Base-by-base conservation (phyloP, 2,329 filamentous ascomycete genomes). In the Aspergillus oerlinghausenensis region DNA sequence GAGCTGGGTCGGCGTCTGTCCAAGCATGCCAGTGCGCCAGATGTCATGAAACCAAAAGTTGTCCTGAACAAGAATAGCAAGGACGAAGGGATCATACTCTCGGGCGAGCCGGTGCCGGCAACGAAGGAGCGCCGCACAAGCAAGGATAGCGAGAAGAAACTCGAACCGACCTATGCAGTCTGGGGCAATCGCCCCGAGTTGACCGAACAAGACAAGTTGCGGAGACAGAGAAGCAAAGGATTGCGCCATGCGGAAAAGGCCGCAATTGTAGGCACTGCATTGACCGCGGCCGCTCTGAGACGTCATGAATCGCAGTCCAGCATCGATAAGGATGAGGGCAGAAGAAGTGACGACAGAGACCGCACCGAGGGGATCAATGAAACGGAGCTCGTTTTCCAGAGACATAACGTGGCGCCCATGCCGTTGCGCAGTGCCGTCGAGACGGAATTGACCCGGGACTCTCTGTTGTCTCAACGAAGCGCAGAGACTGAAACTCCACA, bases 401-500 rank as follows among this genome's bases (percentile, higher is more conserved):
- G 73, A 62, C 81, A 84, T 52, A 79, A 85, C 50, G 83, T 89
- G 14, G 88, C 92, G 6, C 90, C 90, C 5, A 91, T 97, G 88
- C 93, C 93, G 2, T 81, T 96, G 60, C 88, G 89, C 73, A 96
- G 92, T 73, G 90, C 91, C 55, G 84, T 96, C 56, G 85, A 89
- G 45, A 96, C 93, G 0, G 92, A 97, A 52, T 75, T 97, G 55
- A 97, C 93, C 0, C 83, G 93, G 64, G 88, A 88, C 17, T 97
- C 93, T 0, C 90, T 97, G 54, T 76, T 94, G 19, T 94, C 92
- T 4, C 89, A 90, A 29, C 86, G 89, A 28, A 90, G 89, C 0
- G 90, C 90, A 61, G 80, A 86, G 52, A 88, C 89, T 17, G 81
- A 83, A 49, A 90, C 88, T 19, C 85, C 87, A 23, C 87, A 81